phyloP scores from a whole-genome alignment of 1,139 yeast genomes.

The Diutina pseudorugosa region DNA sequence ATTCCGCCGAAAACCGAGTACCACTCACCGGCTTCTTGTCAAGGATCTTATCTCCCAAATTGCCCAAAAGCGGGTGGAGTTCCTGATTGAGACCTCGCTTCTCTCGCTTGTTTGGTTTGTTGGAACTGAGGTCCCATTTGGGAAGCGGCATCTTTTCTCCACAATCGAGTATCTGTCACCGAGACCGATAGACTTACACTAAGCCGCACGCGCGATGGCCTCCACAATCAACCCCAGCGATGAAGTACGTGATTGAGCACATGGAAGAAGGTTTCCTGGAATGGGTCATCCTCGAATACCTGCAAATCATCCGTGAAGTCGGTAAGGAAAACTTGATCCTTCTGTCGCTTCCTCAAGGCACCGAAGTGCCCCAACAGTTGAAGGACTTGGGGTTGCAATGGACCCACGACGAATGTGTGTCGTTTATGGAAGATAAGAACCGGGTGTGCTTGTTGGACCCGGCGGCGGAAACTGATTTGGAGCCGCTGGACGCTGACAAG shows the following conservation, averaged over 20 bases:
- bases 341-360: constrained; percentile 60
- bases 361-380: constrained; percentile 59
- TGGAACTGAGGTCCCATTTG: background rate
- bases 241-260: constrained; percentile 92
- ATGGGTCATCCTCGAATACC: constrained; percentile 87
- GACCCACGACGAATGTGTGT: constrained; percentile 65
- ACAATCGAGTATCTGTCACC: background rate
- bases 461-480: constrained; percentile 61
- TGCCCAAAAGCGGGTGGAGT: constrained; percentile 46
- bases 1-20: constrained; percentile 23
- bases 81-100: constrained; percentile 19
- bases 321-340: constrained; percentile 66
- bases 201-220: background rate
- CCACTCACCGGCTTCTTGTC: constrained; percentile 18
- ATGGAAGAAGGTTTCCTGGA: constrained; percentile 96
- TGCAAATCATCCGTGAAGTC: constrained; percentile 70
- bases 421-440: constrained; percentile 31
- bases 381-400: constrained; percentile 59
- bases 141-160: background rate
- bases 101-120: background rate
- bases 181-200: background rate
- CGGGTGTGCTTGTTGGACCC: constrained; percentile 83
- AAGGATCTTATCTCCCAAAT: constrained; percentile 14
- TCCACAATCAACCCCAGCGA: constrained; percentile 12
- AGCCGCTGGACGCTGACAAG: constrained; percentile 49